A percentile compares a stretch with the other conserved stretches of the same genome.
Evolutionary conservation across 148 eudicot species (phyloP).

Genomic region (Tetragonia tetragonoides): DNA sequence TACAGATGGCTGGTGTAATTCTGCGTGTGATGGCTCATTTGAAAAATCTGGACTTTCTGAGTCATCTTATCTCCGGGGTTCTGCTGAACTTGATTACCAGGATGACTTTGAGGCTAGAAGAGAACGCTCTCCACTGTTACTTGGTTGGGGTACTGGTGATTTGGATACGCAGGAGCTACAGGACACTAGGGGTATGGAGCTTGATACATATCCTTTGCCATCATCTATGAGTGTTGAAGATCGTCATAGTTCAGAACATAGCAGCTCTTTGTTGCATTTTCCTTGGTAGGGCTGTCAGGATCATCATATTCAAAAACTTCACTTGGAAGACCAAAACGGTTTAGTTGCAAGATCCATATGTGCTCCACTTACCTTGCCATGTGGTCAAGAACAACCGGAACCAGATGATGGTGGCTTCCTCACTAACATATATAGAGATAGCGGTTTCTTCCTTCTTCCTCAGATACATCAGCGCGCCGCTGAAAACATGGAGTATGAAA

Average conservation of each 20-base stretch:
- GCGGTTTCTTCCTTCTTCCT: constrained; percentile 19
- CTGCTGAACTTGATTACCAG: constrained; percentile 21
- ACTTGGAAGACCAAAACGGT: background rate
- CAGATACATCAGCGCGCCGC: constrained; percentile 21
- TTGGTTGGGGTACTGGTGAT: constrained; percentile 36
- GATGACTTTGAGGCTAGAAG: constrained; percentile 25
- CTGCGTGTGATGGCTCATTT: constrained; percentile 2
- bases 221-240: constrained; percentile 7
- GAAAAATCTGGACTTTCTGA: constrained; percentile 27
- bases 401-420: constrained; percentile 21
- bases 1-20: constrained; percentile 23
- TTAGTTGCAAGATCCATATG: constrained; percentile 17
- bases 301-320: constrained; percentile 20
- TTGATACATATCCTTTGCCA: constrained; percentile 11
- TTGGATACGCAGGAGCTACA: background rate
- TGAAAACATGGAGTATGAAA: constrained; percentile 23
- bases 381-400: constrained; percentile 21
- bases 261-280: constrained; percentile 14
- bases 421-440: constrained; percentile 12
- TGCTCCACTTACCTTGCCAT: constrained; percentile 32
- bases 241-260: constrained; percentile 1
- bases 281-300: constrained; percentile 17
- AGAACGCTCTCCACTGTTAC: constrained; percentile 30
- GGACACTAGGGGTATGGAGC: constrained; percentile 21
- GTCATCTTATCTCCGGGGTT: constrained; percentile 21